These are phyloP conservation scores for Aspergillus ostianus DNA, from an alignment of 495 filamentous ascomycete species.

Conservation along the genomic window DNA sequence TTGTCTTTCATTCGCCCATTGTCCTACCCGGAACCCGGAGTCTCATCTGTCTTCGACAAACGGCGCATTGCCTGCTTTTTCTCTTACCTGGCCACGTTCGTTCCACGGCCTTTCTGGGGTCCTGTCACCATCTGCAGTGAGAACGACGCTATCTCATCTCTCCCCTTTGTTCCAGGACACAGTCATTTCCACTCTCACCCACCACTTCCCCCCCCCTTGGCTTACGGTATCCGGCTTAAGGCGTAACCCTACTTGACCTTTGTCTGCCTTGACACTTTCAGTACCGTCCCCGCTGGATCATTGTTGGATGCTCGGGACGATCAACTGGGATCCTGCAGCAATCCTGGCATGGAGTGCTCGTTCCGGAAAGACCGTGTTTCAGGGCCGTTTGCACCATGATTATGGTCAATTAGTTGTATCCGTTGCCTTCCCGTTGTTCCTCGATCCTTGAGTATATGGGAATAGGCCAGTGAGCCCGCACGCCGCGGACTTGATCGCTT, in stretches of 20 bases:
- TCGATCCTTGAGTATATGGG: conserved; percentile 16
- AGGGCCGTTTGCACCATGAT: conserved; percentile 32
- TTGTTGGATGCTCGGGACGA: conserved; percentile 24
- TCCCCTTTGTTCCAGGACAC: conserved; percentile 5
- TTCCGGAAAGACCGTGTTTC: conserved; percentile 26
- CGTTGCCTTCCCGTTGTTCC: conserved; percentile 20
- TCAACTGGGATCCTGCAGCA: conserved; percentile 33
- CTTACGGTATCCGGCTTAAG: conserved; percentile 4
- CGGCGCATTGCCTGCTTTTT: conserved; percentile 17
- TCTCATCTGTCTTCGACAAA: conserved; percentile 20
- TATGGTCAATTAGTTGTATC: conserved; percentile 26
- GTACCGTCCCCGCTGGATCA: conserved; percentile 7
- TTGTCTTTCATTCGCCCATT: conserved; percentile 13
- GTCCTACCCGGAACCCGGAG: conserved; percentile 11
- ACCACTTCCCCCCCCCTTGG: conserved; percentile 5
- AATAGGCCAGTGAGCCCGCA: conserved; percentile 16
- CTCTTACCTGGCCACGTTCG: conserved; percentile 11
- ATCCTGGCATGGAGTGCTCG: conserved; percentile 35
- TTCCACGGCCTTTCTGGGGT: conserved; percentile 14
- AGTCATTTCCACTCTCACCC: conserved; percentile 4
- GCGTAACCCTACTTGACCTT: conserved; percentile 2
- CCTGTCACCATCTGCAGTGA: conserved; percentile 16
- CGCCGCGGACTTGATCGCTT: conserved; percentile 15
- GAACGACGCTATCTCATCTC: conserved; percentile 9
- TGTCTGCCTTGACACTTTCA: conserved; percentile 10